These are phyloP conservation scores for Extremus antarcticus DNA, from an alignment of 495 filamentous ascomycete genomes.

Conservation along the genomic window DNA sequence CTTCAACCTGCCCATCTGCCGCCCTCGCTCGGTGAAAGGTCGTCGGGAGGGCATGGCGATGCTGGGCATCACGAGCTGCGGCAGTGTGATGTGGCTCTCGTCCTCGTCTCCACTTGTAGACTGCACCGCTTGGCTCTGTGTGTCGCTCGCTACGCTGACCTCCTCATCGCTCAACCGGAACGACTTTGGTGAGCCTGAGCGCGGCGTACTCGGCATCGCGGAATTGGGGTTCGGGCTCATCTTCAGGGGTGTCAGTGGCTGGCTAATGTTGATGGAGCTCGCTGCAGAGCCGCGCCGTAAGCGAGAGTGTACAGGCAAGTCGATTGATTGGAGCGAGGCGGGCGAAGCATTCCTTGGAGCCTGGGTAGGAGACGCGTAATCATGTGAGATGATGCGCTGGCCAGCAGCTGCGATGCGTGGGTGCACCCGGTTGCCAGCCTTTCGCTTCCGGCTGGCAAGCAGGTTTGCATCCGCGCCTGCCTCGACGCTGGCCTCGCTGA, in stretches of 20 bases:
- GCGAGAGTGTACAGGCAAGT: conserved; percentile 22
- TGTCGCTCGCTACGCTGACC: conserved; percentile 41
- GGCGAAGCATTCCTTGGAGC: conserved; percentile 20
- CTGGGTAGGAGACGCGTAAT: neutral
- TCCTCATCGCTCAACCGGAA: conserved; percentile 41
- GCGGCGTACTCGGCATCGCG: conserved; percentile 31
- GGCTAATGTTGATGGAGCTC: conserved; percentile 32
- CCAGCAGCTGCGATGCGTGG: conserved; percentile 18
- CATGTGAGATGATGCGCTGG: conserved; percentile 18
- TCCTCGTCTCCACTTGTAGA: conserved; percentile 34
- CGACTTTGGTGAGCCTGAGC: conserved; percentile 38
- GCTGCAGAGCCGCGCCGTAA: conserved; percentile 19
- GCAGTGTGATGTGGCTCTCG: conserved; percentile 38
- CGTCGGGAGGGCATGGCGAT: conserved; percentile 88
- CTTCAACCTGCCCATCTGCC: conserved; percentile 75
- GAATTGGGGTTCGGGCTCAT: conserved; percentile 38
- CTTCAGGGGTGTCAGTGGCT: conserved; percentile 46
- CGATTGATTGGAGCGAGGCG: conserved; percentile 7
- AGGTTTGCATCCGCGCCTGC: conserved; percentile 4
- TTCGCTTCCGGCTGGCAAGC: conserved; percentile 13
- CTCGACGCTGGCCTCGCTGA: conserved; percentile 3
- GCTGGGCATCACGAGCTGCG: conserved; percentile 95
- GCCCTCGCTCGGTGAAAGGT: conserved; percentile 82
- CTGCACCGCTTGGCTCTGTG: conserved; percentile 37
- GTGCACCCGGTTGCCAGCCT: conserved; percentile 18